Evolutionary conservation across 768 basidiomycete genomes (phyloP).

Genomic region (Mycena leptocephala): DNA sequence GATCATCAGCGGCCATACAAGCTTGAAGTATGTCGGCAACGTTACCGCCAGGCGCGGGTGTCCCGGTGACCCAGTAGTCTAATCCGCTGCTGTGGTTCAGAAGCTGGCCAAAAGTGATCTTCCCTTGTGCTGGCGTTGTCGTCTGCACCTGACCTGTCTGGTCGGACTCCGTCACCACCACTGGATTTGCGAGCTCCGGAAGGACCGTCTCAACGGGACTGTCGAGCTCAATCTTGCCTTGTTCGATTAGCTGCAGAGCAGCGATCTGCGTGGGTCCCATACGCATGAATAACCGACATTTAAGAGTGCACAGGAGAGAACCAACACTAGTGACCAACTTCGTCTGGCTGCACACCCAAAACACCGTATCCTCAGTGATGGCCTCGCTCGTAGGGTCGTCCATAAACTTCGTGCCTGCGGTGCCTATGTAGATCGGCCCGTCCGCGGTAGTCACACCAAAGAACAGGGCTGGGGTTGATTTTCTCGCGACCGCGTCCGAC

Average conservation of each 20-base stretch:
- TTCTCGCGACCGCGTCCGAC: conserved; percentile 1
- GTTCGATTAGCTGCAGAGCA: conserved; percentile 48
- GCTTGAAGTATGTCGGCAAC: background rate
- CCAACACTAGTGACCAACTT: conserved; percentile 24
- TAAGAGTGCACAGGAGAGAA: background rate
- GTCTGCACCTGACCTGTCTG: conserved; percentile 7
- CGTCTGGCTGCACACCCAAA: conserved; percentile 28
- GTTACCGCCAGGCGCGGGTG: background rate
- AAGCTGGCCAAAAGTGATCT: conserved; percentile 44
- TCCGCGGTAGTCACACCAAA: conserved; percentile 6
- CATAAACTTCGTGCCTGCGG: conserved; percentile 1
- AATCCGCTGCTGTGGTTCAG: conserved; percentile 52
- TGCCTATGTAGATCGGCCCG: background rate
- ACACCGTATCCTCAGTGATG: conserved; percentile 17
- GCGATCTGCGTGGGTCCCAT: conserved; percentile 39
- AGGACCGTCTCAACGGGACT: conserved; percentile 44
- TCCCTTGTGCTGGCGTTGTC: conserved; percentile 40
- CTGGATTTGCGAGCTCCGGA: conserved; percentile 45
- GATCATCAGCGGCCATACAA: no score
- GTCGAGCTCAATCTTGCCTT: conserved; percentile 42
- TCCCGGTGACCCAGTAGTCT: conserved; percentile 36
- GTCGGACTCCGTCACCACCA: conserved; percentile 40
- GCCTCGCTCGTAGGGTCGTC: conserved; percentile 5
- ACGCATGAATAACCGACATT: no score
- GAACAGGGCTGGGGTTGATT: conserved; percentile 6